Evolutionary conservation across 2,329 filamentous ascomycete genomes (phyloP), one percentile per base, ranked within the genome.

Genomic region (Paraphoma sp.): DNA sequence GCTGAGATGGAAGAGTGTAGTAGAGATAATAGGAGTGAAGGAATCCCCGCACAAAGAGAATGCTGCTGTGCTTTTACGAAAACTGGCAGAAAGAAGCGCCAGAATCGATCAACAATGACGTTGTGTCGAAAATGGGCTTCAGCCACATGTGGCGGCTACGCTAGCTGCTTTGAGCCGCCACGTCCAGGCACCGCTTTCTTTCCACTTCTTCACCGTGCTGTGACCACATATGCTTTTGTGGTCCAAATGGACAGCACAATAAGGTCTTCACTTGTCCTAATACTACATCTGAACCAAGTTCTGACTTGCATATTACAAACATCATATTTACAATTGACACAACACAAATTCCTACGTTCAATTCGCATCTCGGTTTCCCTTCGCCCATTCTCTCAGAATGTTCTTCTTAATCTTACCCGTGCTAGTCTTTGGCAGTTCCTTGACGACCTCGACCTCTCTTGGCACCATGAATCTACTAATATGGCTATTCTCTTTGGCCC

Each of bases 371-470:
- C 45, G 30, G 36, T 72, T 77, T 41, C 84, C 84, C 72, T 86
- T 91, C 2, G 90, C 91, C 94, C 93, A 97, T 65, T 92, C 89
- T 57, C 95, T 82, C 53, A 99, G 77, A 6, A 96, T 86, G 70
- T 97, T 98, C 86, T 99, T 99, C 84, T 92, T 89, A 57, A 98
- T 84, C 84, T 99, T 99, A 3, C 95, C 95, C 0, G 95, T 99
- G 76, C 91, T 95, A 29, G 95, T 99, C 85, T 99, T 99, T 9
- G 95, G 95, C 63, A 99, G 81, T 76, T 97, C 93, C 6, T 80
- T 65, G n/a, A 99, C 86, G 43, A 98, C 81, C 76, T 96, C 91
- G 0, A 89, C 85, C 75, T 89, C 87, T 48, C 83, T 80, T 11
- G 86, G 87, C 44, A 89, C 88, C 95, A 98, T 98, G 73, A 97